Evolutionary conservation across 805 yeast species (phyloP), one percentile per base, ranked within the genome.

Genomic region (Candida patagonica): DNA sequence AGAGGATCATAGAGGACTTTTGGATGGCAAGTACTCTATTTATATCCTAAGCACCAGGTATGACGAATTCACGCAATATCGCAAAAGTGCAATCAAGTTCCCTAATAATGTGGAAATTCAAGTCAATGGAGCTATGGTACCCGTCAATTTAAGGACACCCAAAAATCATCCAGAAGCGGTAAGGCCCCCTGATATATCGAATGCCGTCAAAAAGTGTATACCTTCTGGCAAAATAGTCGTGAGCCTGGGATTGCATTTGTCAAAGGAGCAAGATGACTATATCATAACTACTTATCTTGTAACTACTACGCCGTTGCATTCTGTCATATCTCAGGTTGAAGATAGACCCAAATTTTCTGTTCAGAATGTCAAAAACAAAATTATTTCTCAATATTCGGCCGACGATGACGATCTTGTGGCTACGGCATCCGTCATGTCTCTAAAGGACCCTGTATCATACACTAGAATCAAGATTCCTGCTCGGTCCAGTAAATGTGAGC

Each of bases 391-490:
- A 71, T 17, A 12, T 17, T n/a, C 25, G 13, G 47, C 71, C 31
- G 78, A 71, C 25, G 88, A 79, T 41, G 95, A 83, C 40, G 89
- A 81, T 41, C 57, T 85, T 4, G 70, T 75, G 5, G 79, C 83
- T 26, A 74, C 80, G 19, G 71, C 80, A 1, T 76, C 84, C 13
- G 68, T 74, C 1, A 63, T 85, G 38, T 70, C 86, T 13, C 63
- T 92, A 42, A 74, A 73, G 46, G 88, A 95, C 55, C 96, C 96
- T 0, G 66, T 88, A 5, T 74, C 92, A 1, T 79, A 74, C 52
- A 67, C 74, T 6, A 69, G 83, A 42, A 80, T 92, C 70, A 63
- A 66, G 41, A 59, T 70, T 38, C 97, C 98, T 0, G 74, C 77
- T 1, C 73, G 85, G 48, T 76, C 94, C 1, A 61, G 68, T 1